phyloP scores from a whole-genome alignment of 176 grass and related monocot genomes.

The Poa pratensis region DNA sequence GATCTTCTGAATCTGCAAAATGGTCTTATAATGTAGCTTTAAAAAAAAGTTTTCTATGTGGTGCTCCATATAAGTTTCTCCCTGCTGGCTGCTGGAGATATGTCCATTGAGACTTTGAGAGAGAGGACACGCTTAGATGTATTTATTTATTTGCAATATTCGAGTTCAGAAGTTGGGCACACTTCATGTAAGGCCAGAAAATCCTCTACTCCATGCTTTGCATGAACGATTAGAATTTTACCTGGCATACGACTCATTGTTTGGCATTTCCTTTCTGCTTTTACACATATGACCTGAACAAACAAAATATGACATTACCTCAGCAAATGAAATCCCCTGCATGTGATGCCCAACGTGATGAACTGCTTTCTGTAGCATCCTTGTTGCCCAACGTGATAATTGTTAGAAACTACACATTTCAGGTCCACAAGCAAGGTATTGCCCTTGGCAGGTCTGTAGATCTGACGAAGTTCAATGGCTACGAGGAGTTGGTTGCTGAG shows the following conservation, averaged over 20 bases:
- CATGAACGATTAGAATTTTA: background rate
- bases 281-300: background rate
- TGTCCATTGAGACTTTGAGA: background rate
- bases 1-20: background rate
- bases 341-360: background rate
- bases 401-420: slow-evolving; percentile 33
- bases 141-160: background rate
- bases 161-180: background rate
- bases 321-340: background rate
- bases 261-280: slow-evolving; percentile 2
- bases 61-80: background rate
- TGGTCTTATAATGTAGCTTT: background rate
- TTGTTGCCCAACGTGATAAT: background rate
- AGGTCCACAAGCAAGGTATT: slow-evolving; percentile 99
- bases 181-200: background rate
- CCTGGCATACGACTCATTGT: background rate
- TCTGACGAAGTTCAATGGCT: slow-evolving; percentile 81
- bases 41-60: background rate
- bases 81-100: background rate
- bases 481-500: slow-evolving; percentile 68
- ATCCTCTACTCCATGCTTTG: background rate
- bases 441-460: slow-evolving; percentile 93
- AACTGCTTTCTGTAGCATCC: slow-evolving; percentile 3
- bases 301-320: background rate
- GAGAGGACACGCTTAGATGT: background rate